Evolutionary conservation across 2,329 filamentous ascomycete genomes (phyloP), one percentile per base, ranked within the genome.

Genomic region (Apiospora saccharicola): DNA sequence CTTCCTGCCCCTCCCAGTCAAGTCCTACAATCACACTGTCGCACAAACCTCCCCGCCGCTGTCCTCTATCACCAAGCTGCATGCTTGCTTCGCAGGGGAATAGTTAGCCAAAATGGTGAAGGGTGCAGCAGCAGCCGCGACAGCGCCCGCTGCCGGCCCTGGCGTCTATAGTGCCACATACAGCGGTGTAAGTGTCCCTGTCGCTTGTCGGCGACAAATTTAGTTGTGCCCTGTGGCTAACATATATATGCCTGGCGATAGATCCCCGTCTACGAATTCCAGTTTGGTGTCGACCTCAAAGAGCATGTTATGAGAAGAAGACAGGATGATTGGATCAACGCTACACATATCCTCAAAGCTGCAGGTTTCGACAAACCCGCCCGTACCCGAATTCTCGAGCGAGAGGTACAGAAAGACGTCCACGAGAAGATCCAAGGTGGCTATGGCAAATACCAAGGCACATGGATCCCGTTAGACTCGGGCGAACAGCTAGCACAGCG

Each of bases 401-500:
- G 96, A 76, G 96, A 99, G 80, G 96, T 99, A 10, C 96, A 99
- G 80, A 98, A 98, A 82, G 96, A 97, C 61, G 89, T 93, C 6
- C 96, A 99, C 81, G 96, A 98, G 85, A 99, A 99, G 85, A 95
- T 99, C 7, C 96, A 99, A 81, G 96, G 96, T 75, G 96, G 96
- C 22, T 98, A 98, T 82, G 96, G 96, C 78, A 98, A 98, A 90
- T 99, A 98, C 78, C 96, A 99, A 86, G 95, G 96, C 79, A 99
- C 96, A 69, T 99, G 96, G 95, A 96, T 99, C 69, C 96, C 96
- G 10, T 89, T 99, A 10, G 88, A 91, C 19, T 90, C 94, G 75
- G 96, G 95, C 72, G 90, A 95, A 76, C 85, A 90, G 74, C 90
- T 99, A 46, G 96, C 96, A 47, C 91, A 93, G 76, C 93, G 95